These are phyloP conservation scores for Botrytis deweyae DNA, from an alignment of 2,329 filamentous ascomycete genomes.

Conservation along the genomic window DNA sequence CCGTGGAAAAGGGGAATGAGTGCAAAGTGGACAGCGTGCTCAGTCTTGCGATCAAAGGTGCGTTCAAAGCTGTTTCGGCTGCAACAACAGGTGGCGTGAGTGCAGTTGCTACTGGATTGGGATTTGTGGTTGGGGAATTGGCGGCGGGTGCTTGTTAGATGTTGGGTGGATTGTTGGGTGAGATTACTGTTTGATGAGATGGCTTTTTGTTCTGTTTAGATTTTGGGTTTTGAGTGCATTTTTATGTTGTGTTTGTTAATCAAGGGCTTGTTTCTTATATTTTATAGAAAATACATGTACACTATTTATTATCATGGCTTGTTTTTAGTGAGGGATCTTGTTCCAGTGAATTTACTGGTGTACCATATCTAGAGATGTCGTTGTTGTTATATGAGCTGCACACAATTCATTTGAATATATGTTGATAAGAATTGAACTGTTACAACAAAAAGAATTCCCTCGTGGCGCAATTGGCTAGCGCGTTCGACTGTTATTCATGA, in stretches of 20 bases:
- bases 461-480: constrained; percentile 21
- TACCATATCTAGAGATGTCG: not conserved
- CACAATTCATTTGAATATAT: not conserved
- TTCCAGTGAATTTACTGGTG: not conserved
- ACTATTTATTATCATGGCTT: not conserved
- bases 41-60: not conserved
- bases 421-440: rapidly evolving
- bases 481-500: constrained; percentile 16
- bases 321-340: not conserved
- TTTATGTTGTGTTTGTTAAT: not conserved
- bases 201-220: not conserved
- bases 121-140: not conserved
- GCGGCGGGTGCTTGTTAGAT: not conserved
- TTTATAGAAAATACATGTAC: not conserved
- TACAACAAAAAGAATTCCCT: not conserved
- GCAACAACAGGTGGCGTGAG: not conserved
- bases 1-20: not conserved
- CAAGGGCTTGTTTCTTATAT: not conserved
- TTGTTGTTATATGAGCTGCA: not conserved
- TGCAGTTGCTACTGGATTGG: not conserved
- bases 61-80: not conserved
- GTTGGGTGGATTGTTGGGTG: not conserved
- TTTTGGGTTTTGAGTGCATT: not conserved
- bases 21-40: not conserved
- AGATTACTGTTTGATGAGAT: not conserved